These are phyloP conservation scores for Eucalyptus tenuipes DNA, from an alignment of 345 rosid genomes.

Conservation along the genomic window DNA sequence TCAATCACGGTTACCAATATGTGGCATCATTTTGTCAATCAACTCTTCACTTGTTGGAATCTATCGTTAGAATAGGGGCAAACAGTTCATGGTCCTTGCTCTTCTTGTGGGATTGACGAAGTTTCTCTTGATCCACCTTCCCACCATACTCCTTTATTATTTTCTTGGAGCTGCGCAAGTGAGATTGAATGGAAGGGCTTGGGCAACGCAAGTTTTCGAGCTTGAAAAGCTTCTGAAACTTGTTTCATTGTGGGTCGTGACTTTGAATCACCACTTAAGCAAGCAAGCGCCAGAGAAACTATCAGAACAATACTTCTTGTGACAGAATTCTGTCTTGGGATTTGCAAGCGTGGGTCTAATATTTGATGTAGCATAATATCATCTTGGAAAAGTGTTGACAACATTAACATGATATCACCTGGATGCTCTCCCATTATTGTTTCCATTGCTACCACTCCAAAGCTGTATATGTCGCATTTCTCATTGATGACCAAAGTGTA, in stretches of 20 bases:
- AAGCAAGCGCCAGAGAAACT: no score
- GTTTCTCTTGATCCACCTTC: not conserved
- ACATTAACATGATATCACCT: not conserved
- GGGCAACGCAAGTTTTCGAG: no score
- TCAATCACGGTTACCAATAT: not conserved
- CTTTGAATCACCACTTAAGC: no score
- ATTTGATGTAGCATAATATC: not conserved
- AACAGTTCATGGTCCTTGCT: not conserved
- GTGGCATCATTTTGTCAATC: not conserved
- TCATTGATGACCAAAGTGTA: constrained; percentile 5
- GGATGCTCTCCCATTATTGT: constrained; percentile 5
- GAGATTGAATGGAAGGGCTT: no score
- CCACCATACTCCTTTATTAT: not conserved
- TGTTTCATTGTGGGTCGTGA: no score
- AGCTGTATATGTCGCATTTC: constrained; percentile 10
- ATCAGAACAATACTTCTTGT: not conserved
- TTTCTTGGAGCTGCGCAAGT: not conserved
- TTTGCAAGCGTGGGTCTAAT: not conserved
- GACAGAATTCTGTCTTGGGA: not conserved
- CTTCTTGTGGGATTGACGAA: not conserved
- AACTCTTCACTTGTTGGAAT: not conserved
- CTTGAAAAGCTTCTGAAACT: no score
- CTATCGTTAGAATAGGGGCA: not conserved
- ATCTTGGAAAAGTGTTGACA: not conserved
- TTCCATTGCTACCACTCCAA: constrained; percentile 5